Evolutionary conservation across 2,329 filamentous ascomycete genomes (phyloP), one percentile per base, ranked within the genome.

Genomic region (Diaporthe caulivora): DNA sequence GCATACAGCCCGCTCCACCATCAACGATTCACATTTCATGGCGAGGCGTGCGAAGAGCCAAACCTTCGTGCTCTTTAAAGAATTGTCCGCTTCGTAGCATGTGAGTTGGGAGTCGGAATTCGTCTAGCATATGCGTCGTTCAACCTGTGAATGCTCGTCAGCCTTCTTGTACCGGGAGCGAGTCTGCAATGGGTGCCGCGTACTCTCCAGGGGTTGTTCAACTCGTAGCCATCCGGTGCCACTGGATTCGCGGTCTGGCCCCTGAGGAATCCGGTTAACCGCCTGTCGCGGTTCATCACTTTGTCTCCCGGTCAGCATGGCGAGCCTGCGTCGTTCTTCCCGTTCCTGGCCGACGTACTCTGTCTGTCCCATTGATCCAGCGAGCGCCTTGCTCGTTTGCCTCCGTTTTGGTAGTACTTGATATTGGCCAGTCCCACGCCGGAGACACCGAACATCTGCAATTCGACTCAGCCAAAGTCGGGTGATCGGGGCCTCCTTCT

Each of bases 211-310:
- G 87, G 87, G 78, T 91, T 91, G 83, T 87, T 92, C 75, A 91
- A 78, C 78, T 92, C 90, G 81, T 90, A 92, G 49, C 90, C 90
- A 24, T 84, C 79, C 24, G 90, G 90, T 29, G 90, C 90, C 76
- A 84, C 80, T 54, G 89, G 81, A 34, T 83, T 84, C 79, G 91
- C 89, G 72, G 84, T 86, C 79, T 92, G 90, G 49, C 90, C 90
- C 81, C 90, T 85, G 75, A 90, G 77, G 60, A 82, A 84, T 58
- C 90, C 90, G 10, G 90, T 92, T 75, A 92, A 84, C 79, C 90
- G 86, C 75, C 87, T 85, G 78, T 92, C 90, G 78, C 90, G 89
- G 72, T 90, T 87, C 90, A 92, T 92, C 90, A 92, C 90, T 92
- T 92, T 40, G 71, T 44, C 29, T 29, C 29, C 17, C 51, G 4